Base-by-base conservation (phyloP, 1,139 yeast genomes). In the Yamadazyma songkhlaensis region DNA sequence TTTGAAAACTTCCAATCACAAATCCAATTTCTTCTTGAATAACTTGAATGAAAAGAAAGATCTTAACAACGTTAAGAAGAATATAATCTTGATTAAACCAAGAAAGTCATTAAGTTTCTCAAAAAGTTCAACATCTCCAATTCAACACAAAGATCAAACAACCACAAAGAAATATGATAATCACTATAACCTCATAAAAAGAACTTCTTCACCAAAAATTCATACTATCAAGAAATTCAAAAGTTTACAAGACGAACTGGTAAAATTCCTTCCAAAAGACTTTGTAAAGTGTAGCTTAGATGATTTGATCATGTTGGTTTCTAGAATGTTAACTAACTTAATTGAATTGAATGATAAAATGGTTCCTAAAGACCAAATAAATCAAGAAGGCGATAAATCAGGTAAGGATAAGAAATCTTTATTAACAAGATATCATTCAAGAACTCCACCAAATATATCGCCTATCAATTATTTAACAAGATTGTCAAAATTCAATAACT, bases 381-480 rank as follows among this genome's bases (percentile, higher is more conserved):
- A 29, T 9, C 15, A 31, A 13, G 12, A 23, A 12, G 23, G 22
- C 5, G 20, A 8, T 14, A 31, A 27, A 27, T 12, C 20, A 28
- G 13, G 8, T 17, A 25, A 25, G 12, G 20, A 50, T 31, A 52
- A 52, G 34, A 47, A 54, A 40, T 32, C 48, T 21, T 43, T 72
- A 31, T 68, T 92, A 36, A 92, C 98, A 0, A 71, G 97, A 47
- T 92, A 90, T 57, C 98, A 92, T 58, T 89, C 97, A 4, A 64
- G 97, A 44, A 81, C 94, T 0, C 96, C 97, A 2, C 97, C 98
- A 0, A 77, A 77, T 15, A 92, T 92, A 33, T 83, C 96, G 2
- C 78, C 89, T 6, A 76, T 74, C 44, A 87, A 86, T 40, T 92
- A 92, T 52, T 63, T 92, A 32, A 62, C 81, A 32, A 74, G 98